Conservation (phyloP, 164 flowering plant genomes). For the Brasenia schreberi region DNA sequence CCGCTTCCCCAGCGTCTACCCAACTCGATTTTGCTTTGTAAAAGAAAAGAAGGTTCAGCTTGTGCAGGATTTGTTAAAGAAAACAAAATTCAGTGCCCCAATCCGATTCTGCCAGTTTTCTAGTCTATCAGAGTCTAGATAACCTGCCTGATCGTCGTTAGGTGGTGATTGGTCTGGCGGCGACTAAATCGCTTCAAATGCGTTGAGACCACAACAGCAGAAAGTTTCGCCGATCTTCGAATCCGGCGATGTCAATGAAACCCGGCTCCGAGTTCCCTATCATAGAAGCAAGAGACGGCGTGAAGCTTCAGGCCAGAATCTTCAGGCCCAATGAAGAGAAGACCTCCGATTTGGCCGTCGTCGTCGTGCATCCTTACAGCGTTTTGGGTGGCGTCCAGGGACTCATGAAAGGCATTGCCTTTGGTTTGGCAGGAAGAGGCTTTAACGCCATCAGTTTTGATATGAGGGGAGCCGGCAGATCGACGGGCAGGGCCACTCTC, state of each 20-base stretch:
- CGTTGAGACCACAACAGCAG: too few species aligned
- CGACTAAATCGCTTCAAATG: too few species aligned
- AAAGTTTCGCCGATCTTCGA: background rate
- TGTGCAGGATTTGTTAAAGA: too few species aligned
- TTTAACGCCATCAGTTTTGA: constrained; percentile 59
- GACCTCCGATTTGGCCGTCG: constrained; percentile 26
- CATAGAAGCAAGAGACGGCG: constrained; percentile 48
- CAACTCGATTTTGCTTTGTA: too few species aligned
- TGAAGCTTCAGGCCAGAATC: constrained; percentile 43
- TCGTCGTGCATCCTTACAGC: constrained; percentile 69
- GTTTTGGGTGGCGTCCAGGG: constrained; percentile 87
- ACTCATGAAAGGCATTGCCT: constrained; percentile 64
- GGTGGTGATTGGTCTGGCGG: too few species aligned
- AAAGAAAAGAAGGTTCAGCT: too few species aligned
- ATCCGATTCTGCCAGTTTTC: too few species aligned
- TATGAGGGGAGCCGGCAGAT: constrained; percentile 80
- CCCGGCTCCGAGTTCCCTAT: constrained; percentile 28
- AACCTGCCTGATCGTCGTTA: too few species aligned
- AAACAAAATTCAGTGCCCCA: too few species aligned
- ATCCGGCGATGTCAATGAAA: background rate
- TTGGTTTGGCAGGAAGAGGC: constrained; percentile 51
- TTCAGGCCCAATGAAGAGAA: constrained; percentile 34
- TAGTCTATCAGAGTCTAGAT: too few species aligned
- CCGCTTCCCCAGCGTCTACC: too few species aligned
- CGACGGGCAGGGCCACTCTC: constrained; percentile 67